These are phyloP conservation scores for Medakamo hakoo DNA, from an alignment of 139 green algal genomes.

Conservation along the genomic window DNA sequence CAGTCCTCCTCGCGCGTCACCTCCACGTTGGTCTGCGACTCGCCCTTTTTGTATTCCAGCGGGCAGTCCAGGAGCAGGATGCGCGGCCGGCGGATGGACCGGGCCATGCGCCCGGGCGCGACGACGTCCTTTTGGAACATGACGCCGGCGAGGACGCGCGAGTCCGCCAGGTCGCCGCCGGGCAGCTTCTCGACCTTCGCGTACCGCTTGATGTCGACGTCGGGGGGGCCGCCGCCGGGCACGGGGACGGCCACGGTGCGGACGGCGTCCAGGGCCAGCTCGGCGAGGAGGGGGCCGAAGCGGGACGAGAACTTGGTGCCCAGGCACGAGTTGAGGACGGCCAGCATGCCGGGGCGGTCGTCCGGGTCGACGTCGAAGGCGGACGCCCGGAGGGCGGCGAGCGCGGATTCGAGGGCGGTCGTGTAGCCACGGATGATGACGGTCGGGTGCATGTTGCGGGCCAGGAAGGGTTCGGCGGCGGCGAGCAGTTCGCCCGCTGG, in stretches of 20 bases:
- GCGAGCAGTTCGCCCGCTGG: constrained; percentile 94
- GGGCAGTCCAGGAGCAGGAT: constrained; percentile 97
- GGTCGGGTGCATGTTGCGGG: constrained; percentile 89
- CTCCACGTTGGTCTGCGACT: constrained; percentile 98
- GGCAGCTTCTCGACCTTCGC: constrained; percentile 97
- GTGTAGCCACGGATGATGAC: constrained; percentile 82
- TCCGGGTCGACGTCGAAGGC: constrained; percentile 79
- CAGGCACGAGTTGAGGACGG: constrained; percentile 88
- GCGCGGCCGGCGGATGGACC: constrained; percentile 81
- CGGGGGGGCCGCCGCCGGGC: constrained; percentile 34
- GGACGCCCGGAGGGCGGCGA: constrained; percentile 69
- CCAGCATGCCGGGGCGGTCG: constrained; percentile 78
- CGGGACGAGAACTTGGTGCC: constrained; percentile 95
- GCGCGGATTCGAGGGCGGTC: constrained; percentile 67
- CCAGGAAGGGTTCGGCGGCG: constrained; percentile 80
- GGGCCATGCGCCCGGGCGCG: constrained; percentile 78
- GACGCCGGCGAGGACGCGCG: constrained; percentile 72
- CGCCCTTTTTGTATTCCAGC: constrained; percentile 99
- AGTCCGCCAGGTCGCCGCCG: constrained; percentile 69
- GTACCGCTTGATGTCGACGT: constrained; percentile 97
- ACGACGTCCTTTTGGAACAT: constrained; percentile 99
- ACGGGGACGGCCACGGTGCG: constrained; percentile 47
- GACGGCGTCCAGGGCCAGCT: constrained; percentile 91
- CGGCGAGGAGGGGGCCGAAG: constrained; percentile 85
- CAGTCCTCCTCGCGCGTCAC: constrained; percentile 94